Percentiles rank a stretch among this genome's conserved stretches.
Conservation (phyloP, 2,329 filamentous ascomycete species). For the Apiospora pterosperma region DNA sequence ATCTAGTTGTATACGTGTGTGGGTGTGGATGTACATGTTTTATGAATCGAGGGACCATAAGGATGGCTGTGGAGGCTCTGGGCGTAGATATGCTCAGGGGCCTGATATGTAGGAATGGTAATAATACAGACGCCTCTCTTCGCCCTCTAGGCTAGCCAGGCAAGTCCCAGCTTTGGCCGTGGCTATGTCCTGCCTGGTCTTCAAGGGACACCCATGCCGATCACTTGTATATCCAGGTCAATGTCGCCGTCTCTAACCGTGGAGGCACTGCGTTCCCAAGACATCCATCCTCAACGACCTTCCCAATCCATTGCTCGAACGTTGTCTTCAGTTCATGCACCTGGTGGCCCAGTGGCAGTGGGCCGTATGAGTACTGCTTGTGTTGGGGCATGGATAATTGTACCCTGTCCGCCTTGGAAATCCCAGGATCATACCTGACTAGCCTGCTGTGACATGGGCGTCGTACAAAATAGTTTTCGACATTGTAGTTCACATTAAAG, state of each 20-base stretch:
- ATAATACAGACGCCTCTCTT: background rate
- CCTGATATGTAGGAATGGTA: background rate
- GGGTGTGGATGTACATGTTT: background rate
- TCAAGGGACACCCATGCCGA: conserved; percentile 36
- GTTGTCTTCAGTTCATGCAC: conserved; percentile 25
- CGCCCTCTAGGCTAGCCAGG: background rate
- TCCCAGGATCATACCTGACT: conserved; percentile 22
- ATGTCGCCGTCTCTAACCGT: conserved; percentile 25
- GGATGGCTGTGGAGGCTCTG: background rate
- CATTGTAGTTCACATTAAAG: conserved; percentile 43
- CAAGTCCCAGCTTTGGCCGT: background rate
- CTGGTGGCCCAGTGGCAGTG: conserved; percentile 23
- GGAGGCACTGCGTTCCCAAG: conserved; percentile 17
- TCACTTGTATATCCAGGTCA: conserved; percentile 27
- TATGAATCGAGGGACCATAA: background rate
- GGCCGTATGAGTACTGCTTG: conserved; percentile 23
- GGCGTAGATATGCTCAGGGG: background rate
- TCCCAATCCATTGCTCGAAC: conserved; percentile 26
- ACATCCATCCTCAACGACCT: conserved; percentile 15
- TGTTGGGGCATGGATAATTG: conserved; percentile 12
- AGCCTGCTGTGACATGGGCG: conserved; percentile 35
- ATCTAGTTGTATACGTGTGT: background rate
- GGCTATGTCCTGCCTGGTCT: background rate
- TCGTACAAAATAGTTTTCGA: conserved; percentile 38
- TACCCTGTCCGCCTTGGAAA: conserved; percentile 15